phyloP scores from a whole-genome alignment of 2,329 filamentous ascomycete species.

The Xylaria sp. region DNA sequence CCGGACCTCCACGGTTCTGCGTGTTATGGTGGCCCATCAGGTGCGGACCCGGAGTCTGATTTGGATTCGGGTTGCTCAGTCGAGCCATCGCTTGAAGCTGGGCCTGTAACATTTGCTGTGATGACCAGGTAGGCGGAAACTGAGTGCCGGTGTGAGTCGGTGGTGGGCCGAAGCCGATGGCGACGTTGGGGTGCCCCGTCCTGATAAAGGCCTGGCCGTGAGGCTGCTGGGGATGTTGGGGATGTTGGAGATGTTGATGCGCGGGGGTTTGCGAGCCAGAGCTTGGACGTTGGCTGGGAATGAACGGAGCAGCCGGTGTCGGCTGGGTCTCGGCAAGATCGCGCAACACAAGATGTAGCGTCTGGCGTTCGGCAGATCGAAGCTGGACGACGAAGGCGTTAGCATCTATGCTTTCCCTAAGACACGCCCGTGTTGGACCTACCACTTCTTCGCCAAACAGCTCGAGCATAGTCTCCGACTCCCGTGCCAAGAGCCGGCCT shows the following conservation, averaged over 20 bases:
- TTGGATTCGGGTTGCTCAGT: conserved; percentile 51
- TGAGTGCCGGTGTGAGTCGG: conserved; percentile 24
- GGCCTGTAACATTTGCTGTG: conserved; percentile 37
- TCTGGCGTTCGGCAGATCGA: conserved; percentile 46
- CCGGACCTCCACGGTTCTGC: conserved; percentile 51
- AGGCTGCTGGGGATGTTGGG: conserved; percentile 37
- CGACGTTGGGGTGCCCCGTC: conserved; percentile 37
- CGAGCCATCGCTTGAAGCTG: conserved; percentile 32
- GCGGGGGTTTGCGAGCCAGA: conserved; percentile 33
- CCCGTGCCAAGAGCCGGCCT: conserved; percentile 65
- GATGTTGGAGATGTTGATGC: conserved; percentile 34
- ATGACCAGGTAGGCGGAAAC: conserved; percentile 38
- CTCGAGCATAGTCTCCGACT: conserved; percentile 66
- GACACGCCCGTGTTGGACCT: conserved; percentile 44
- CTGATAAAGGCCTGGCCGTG: conserved; percentile 33
- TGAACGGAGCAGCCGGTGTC: conserved; percentile 33
- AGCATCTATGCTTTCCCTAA: conserved; percentile 26
- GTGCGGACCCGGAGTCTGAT: conserved; percentile 55
- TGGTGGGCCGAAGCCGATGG: conserved; percentile 42
- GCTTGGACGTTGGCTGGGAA: conserved; percentile 36
- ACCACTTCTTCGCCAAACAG: conserved; percentile 68
- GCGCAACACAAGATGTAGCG: conserved; percentile 51
- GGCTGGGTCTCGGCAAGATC: conserved; percentile 45
- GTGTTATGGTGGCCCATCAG: conserved; percentile 55
- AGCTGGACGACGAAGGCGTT: conserved; percentile 40